Evolutionary conservation across 2,329 filamentous ascomycete species (phyloP).

Genomic region (Ascochyta clinopodiicola): DNA sequence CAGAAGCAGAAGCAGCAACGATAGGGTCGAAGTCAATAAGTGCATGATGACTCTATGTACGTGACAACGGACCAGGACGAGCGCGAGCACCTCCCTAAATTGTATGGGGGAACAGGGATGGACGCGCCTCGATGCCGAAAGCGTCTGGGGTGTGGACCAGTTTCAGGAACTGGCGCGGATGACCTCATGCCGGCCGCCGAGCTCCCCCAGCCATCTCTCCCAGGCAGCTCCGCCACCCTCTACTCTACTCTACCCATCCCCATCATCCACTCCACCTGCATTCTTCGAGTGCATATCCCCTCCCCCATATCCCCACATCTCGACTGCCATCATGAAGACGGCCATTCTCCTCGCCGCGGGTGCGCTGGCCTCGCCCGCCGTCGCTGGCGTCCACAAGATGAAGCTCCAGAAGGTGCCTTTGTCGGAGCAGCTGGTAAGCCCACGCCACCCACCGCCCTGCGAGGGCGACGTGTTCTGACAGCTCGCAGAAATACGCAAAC

Average conservation of each 20-base stretch:
- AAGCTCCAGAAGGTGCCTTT: slow-evolving; percentile 97
- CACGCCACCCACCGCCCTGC: slow-evolving; percentile 16
- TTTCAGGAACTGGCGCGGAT: slow-evolving; percentile 10
- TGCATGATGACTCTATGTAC: too few relatives aligned
- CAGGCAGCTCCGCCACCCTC: slow-evolving; percentile 24
- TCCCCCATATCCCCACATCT: slow-evolving; percentile 16
- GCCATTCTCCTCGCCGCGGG: slow-evolving; percentile 78
- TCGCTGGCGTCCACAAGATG: slow-evolving; percentile 91
- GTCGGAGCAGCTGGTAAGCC: slow-evolving; percentile 85
- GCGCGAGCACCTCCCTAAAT: neutral
- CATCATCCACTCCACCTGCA: slow-evolving; percentile 19
- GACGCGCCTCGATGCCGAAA: slow-evolving; percentile 9
- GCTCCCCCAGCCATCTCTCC: neutral
- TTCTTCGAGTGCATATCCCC: slow-evolving; percentile 19
- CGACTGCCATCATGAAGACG: slow-evolving; percentile 74
- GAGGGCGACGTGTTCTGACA: slow-evolving; percentile 30
- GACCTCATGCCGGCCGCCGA: neutral
- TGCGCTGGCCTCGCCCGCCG: slow-evolving; percentile 80
- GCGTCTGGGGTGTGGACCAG: slow-evolving; percentile 10
- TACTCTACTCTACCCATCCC: slow-evolving; percentile 21
- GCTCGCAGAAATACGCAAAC: slow-evolving; percentile 71
- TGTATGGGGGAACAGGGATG: slow-evolving; percentile 12
- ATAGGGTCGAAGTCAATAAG: too few relatives aligned
- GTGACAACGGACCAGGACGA: too few relatives aligned
- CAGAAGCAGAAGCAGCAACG: too few relatives aligned